Percentiles rank a stretch among this genome's conserved stretches.
phyloP scores from a whole-genome alignment of 179 eudicot species.

The Actinidia chinensis region DNA sequence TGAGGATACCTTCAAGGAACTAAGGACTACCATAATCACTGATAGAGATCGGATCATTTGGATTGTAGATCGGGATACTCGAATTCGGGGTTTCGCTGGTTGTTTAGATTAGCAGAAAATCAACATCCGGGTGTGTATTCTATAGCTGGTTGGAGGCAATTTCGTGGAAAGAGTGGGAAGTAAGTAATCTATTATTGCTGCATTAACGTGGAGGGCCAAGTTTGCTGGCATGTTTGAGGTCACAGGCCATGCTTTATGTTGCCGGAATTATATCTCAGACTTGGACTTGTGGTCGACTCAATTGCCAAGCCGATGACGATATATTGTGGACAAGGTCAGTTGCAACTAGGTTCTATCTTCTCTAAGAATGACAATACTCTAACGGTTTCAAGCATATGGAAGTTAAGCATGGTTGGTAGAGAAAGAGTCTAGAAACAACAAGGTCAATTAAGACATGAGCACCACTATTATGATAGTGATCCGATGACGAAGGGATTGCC shows the following conservation, averaged over 20 bases:
- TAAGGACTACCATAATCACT: no score
- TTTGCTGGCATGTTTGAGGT: constrained; percentile 5
- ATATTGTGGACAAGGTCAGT: background rate
- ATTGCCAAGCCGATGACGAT: no score
- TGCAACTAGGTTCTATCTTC: no score
- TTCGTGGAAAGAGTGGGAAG: background rate
- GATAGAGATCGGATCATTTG: no score
- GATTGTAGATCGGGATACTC: no score
- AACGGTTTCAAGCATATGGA: background rate
- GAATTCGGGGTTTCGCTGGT: no score
- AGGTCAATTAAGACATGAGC: background rate
- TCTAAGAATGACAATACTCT: constrained; percentile 1
- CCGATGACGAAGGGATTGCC: background rate
- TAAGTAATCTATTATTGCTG: no score
- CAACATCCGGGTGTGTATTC: no score
- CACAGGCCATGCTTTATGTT: background rate
- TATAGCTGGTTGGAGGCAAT: no score
- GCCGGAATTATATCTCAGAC: background rate
- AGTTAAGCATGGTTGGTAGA: background rate
- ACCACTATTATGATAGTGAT: background rate
- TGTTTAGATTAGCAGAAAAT: no score
- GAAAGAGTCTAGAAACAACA: background rate
- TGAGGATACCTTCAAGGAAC: no score
- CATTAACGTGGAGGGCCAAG: background rate
- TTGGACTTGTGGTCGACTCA: background rate